phyloP scores from a whole-genome alignment of 768 basidiomycete genomes.

The Cystofilobasidium capitatum region DNA sequence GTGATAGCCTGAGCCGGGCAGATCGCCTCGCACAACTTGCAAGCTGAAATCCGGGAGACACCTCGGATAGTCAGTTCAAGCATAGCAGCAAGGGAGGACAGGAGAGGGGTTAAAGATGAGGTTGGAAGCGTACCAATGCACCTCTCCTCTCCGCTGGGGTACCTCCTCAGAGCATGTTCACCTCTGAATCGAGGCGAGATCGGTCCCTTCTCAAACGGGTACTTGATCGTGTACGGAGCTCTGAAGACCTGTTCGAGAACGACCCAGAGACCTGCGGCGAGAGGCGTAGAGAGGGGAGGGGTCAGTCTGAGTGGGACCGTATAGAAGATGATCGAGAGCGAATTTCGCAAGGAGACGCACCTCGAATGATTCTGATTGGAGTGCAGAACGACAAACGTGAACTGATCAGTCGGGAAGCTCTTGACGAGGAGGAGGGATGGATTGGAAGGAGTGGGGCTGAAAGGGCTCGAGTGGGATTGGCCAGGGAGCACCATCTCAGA shows the following conservation, averaged over 20 bases:
- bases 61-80: neutral
- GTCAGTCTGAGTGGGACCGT: neutral
- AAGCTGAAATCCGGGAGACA: constrained; percentile 49
- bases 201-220: constrained; percentile 93
- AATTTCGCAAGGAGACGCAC: constrained; percentile 44
- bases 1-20: constrained; percentile 94
- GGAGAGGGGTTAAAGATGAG: neutral
- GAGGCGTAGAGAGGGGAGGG: neutral
- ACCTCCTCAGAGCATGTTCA: constrained; percentile 90
- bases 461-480: no score
- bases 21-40: constrained; percentile 98
- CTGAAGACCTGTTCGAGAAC: constrained; percentile 49
- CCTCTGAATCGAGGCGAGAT: constrained; percentile 95
- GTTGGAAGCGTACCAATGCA: constrained; percentile 70
- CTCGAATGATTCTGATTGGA: constrained; percentile 58
- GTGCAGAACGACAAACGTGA: no score
- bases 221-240: constrained; percentile 69
- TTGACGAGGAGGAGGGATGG: no score
- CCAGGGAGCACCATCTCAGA: no score
- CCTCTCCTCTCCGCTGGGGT: constrained; percentile 94
- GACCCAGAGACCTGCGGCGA: constrained; percentile 82
- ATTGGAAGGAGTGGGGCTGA: no score
- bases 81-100: no score
- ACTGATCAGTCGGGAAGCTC: no score
- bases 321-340: neutral